A percentile compares a stretch with the other conserved stretches of the same genome.
Conservation (phyloP, 2,329 filamentous ascomycete genomes). For the Tolypocladium sp. region DNA sequence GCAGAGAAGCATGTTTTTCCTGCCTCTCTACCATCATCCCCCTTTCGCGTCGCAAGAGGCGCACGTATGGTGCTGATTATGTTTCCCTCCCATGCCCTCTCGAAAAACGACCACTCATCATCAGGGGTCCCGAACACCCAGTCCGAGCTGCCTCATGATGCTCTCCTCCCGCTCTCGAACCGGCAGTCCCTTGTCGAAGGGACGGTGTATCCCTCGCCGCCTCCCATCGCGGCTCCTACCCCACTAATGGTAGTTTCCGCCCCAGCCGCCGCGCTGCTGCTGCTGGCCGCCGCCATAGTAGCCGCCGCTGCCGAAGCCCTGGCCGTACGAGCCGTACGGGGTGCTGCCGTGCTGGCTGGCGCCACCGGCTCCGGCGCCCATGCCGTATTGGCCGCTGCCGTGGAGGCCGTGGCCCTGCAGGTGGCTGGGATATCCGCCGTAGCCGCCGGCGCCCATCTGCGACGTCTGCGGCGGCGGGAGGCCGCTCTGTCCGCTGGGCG, state of each 20-base stretch:
- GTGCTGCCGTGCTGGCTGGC: constrained; percentile 43
- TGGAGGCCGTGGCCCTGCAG: constrained; percentile 44
- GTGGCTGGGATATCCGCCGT: constrained; percentile 47
- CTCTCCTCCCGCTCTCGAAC: constrained; percentile 4
- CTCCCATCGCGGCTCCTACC: constrained; percentile 20
- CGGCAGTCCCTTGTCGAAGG: constrained; percentile 1
- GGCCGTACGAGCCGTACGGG: constrained; percentile 45
- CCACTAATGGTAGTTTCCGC: constrained; percentile 48
- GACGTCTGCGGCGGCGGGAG: constrained; percentile 48
- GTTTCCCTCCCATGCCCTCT: constrained; percentile 16
- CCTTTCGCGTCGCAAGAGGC: constrained; percentile 4
- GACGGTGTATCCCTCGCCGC: constrained; percentile 8
- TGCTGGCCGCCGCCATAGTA: constrained; percentile 33
- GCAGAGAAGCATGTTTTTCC: constrained; percentile 3
- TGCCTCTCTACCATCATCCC: constrained; percentile 5
- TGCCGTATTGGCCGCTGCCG: constrained; percentile 45
- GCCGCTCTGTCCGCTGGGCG: constrained; percentile 38
- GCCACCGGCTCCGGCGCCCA: constrained; percentile 35
- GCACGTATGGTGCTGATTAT: constrained; percentile 20
- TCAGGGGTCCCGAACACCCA: constrained; percentile 5
- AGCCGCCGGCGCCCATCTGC: constrained; percentile 42
- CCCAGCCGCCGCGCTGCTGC: constrained; percentile 45
- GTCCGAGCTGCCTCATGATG: constrained; percentile 8
- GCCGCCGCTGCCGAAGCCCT: constrained; percentile 35
- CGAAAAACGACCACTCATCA: constrained; percentile 5